Evolutionary conservation across 176 grass and related monocot species (phyloP), one percentile per base, ranked within the genome.

Genomic region (Pontederia crassipes): DNA sequence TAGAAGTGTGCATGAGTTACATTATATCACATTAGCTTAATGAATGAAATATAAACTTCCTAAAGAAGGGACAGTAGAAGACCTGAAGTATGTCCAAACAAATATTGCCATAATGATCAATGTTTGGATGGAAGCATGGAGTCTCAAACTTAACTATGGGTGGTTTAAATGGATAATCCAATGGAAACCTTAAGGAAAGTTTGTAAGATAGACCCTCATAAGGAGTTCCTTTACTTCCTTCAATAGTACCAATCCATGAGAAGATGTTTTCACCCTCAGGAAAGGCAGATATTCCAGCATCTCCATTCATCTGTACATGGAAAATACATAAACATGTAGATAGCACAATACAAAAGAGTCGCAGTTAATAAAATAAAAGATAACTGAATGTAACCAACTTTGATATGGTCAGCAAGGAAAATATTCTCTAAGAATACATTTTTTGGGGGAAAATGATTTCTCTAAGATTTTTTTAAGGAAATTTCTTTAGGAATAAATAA

Each of bases 41-140:
- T 17, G 12, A 9, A 29, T 60, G 40, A 57, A 12, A 12, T 13
- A 28, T 48, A 47, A 28, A 66, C 48, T 52, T 51, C 13, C 24
- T 10, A 8, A 26, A 47, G 61, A 8, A 18, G 16, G 57, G 16
- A 40, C 17, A 56, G 45, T 4, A 24, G n/a, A 51, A 28, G 60
- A 75, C 73, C 73, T 75, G 55, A 60, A 75, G 64, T n/a, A 68
- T 60, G 55, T 76, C 73, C 59, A 76, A 52, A 67, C 73, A 76
- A 59, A 76, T 76, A 13, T 76, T 76, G 63, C 73, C 73, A 54
- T 56, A 76, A 11, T 76, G 73, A 20, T 76, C 73, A 13, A 76
- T 49, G 45, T 76, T 76, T 66, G 64, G 73, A 60, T 76, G 73
- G 73, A 76, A 76, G 55, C 73, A 76, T 24, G 55, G 64, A 26